Conservation (phyloP, 1,284 basidiomycete species). For the Cryptococcus hybrid region DNA sequence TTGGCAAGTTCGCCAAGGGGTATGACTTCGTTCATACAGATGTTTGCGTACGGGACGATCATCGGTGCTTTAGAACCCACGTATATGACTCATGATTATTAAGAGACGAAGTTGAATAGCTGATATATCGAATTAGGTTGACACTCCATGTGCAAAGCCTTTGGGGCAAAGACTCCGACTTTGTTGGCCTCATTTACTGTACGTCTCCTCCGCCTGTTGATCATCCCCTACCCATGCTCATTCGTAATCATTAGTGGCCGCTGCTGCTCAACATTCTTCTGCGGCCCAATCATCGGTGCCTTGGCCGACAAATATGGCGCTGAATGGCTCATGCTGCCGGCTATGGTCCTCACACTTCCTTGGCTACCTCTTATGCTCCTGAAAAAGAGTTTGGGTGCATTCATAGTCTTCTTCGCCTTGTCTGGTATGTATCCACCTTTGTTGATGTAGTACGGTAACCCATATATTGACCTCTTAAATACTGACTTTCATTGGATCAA, state of each 20-base stretch:
- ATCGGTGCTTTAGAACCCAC: slow-evolving; percentile 39
- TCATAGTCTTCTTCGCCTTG: slow-evolving; percentile 51
- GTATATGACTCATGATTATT: slow-evolving; percentile 12
- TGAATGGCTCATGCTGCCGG: slow-evolving; percentile 58
- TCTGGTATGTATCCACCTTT: slow-evolving; percentile 7
- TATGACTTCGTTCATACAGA: slow-evolving; percentile 55
- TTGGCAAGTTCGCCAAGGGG: slow-evolving; percentile 60
- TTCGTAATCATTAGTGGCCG: slow-evolving; percentile 52
- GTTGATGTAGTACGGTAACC: background rate
- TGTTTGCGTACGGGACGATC: slow-evolving; percentile 60
- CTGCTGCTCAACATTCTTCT: slow-evolving; percentile 60
- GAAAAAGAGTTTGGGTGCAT: slow-evolving; percentile 57
- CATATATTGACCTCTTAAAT: background rate
- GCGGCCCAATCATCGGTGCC: slow-evolving; percentile 63
- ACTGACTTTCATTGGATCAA: background rate
- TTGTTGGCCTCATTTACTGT: slow-evolving; percentile 66
- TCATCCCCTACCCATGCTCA: background rate
- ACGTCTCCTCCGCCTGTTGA: slow-evolving; percentile 2
- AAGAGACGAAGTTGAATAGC: background rate
- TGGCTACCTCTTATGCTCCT: slow-evolving; percentile 65
- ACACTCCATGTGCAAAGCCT: slow-evolving; percentile 62
- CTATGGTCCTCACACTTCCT: slow-evolving; percentile 60
- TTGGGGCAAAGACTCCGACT: slow-evolving; percentile 61
- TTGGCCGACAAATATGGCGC: slow-evolving; percentile 62
- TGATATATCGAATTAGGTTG: slow-evolving; percentile 48